Base-by-base conservation (phyloP, 2,329 filamentous ascomycete species). In the Fusarium sp. region DNA sequence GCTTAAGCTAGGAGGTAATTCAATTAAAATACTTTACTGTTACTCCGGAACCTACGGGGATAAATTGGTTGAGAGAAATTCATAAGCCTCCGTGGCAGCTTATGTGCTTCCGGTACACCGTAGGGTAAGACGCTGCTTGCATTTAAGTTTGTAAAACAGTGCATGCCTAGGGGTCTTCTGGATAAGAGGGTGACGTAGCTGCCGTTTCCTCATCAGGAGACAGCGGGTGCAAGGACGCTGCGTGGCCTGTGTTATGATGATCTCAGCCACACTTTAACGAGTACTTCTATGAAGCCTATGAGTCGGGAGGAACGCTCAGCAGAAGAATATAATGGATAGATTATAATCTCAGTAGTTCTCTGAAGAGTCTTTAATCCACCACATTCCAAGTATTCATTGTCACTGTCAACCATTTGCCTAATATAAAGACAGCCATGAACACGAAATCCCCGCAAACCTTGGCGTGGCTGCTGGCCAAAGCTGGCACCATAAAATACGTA, bases 361-460 rank as follows among this genome's bases (percentile, higher is more conserved):
- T 29, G 8, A 29, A 4, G 7, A 29, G 7, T 10, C 4, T 13
- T 13, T 9, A 2, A 10, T 3, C 9, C 11, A 13, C 8, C 9
- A 29, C 4, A 3, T 10, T 29, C 11, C 11, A 13, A 29, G 27
- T 9, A 9, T 4, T 29, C 7, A 33, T 33, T n/a, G 6, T 33
- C 13, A 33, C 14, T n/a, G 6, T 33, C 11, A 33, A 5, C 8
- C 14, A 33, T 33, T n/a, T 3, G n/a, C 1, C n/a, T 21, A 27
- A 8, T 13, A 27, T 43, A 60, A 11, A 37, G 29, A 21, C 39
- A 60, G 31, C 13, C 31, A 7, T 32, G 4, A 33, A 48, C 19
- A 15, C 39, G 50, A 56, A 39, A 51, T 25, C 61, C 51, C 56
- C 61, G 51, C 61, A 65, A 62, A 53, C 31, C 61, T 65, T 65